These are phyloP conservation scores for Saxophila tyrrhenica DNA, from an alignment of 495 filamentous ascomycete genomes.

Conservation along the genomic window DNA sequence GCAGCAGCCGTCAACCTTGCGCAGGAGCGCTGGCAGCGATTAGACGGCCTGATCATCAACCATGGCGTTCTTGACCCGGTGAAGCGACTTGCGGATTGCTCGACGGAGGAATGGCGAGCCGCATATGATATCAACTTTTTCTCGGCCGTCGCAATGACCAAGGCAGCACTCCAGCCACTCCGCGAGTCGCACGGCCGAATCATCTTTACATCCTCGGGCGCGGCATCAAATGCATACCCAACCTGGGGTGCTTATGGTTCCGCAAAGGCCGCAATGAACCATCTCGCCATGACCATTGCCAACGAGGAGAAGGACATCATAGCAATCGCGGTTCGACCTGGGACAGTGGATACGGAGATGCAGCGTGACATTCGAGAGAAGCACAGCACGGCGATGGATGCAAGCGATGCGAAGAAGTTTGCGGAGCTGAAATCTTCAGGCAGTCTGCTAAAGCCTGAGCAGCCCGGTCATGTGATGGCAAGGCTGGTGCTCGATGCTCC, in stretches of 20 bases:
- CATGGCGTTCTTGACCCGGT: slow-evolving; percentile 75
- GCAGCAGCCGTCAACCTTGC: slow-evolving; percentile 52
- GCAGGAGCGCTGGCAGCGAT: slow-evolving; percentile 49
- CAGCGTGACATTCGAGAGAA: slow-evolving; percentile 68
- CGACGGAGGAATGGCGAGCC: slow-evolving; percentile 60
- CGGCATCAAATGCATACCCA: slow-evolving; percentile 52
- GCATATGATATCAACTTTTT: slow-evolving; percentile 77
- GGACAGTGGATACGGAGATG: slow-evolving; percentile 89
- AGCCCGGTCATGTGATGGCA: slow-evolving; percentile 78
- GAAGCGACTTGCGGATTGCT: slow-evolving; percentile 52
- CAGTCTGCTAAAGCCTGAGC: slow-evolving; percentile 64
- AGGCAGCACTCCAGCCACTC: slow-evolving; percentile 62
- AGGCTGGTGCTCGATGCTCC: slow-evolving; percentile 54
- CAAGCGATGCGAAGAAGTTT: slow-evolving; percentile 58
- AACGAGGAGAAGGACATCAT: slow-evolving; percentile 71
- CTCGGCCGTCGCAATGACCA: slow-evolving; percentile 60
- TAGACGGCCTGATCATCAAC: slow-evolving; percentile 80
- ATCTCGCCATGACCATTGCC: slow-evolving; percentile 59
- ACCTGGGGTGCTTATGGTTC: slow-evolving; percentile 76
- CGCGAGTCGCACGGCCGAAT: slow-evolving; percentile 38
- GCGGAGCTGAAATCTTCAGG: slow-evolving; percentile 52
- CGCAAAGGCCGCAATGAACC: slow-evolving; percentile 81
- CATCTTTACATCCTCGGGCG: slow-evolving; percentile 31
- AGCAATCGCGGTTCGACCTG: slow-evolving; percentile 62
- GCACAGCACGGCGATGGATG: slow-evolving; percentile 53